Evolutionary conservation across 371 early-diverging fungal genomes (phyloP).

Genomic region (Mortierella sp.): DNA sequence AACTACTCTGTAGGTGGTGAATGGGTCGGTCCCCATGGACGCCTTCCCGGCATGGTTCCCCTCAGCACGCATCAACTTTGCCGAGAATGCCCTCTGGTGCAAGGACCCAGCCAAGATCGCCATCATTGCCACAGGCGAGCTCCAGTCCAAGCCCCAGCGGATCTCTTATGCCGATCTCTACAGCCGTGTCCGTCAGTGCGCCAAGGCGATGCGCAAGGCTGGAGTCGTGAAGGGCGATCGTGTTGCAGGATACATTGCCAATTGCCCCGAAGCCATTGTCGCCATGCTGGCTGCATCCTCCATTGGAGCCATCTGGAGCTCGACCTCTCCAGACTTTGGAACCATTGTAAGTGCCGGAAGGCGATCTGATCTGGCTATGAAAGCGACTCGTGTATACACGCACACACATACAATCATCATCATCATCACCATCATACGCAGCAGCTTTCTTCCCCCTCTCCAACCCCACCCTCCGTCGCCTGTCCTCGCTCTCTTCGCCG

Average conservation of each 20-base stretch:
- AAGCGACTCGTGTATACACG: not conserved
- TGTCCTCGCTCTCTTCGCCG: too few species aligned
- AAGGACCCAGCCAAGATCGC: slow-evolving; percentile 75
- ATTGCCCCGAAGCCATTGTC: slow-evolving; percentile 61
- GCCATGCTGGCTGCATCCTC: slow-evolving; percentile 94
- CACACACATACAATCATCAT: not conserved
- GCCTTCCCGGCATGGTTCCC: slow-evolving; percentile 93
- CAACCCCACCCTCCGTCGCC: too few species aligned
- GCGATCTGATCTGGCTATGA: too few species aligned
- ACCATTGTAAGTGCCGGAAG: slow-evolving; percentile 65
- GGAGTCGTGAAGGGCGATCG: slow-evolving; percentile 91
- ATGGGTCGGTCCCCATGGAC: slow-evolving; percentile 80
- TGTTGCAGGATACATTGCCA: slow-evolving; percentile 93
- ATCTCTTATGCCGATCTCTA: slow-evolving; percentile 87
- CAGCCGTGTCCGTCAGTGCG: slow-evolving; percentile 77
- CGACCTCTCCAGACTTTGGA: slow-evolving; percentile 97
- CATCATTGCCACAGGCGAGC: slow-evolving; percentile 77
- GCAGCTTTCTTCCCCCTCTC: too few species aligned
- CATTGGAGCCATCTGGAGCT: slow-evolving; percentile 97
- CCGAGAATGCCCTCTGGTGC: slow-evolving; percentile 90
- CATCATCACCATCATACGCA: too few species aligned
- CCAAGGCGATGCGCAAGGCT: slow-evolving; percentile 77
- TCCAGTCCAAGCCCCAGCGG: slow-evolving; percentile 27
- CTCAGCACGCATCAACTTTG: slow-evolving; percentile 89
- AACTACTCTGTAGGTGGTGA: slow-evolving; percentile 64